phyloP scores from a whole-genome alignment of 768 basidiomycete genomes.

The Suillus spraguei region DNA sequence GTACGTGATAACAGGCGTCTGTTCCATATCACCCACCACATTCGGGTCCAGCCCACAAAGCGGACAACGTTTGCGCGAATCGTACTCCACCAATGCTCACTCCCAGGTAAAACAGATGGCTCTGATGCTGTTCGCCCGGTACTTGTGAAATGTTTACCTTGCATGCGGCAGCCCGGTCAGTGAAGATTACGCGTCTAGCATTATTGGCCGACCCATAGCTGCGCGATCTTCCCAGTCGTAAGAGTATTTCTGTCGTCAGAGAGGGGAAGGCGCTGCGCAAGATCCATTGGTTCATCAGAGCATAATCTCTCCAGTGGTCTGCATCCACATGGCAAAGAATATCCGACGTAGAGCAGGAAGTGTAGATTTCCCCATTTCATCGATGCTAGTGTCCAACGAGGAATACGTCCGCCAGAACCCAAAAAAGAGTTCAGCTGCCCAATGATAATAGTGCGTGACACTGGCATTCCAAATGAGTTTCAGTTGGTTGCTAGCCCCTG shows the following conservation, averaged over 20 bases:
- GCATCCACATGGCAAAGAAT: constrained; percentile 76
- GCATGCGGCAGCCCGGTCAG: constrained; percentile 88
- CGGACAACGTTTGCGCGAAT: constrained; percentile 72
- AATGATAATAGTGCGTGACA: constrained; percentile 93
- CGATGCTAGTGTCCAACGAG: constrained; percentile 72
- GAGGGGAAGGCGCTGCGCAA: constrained; percentile 82
- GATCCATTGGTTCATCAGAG: constrained; percentile 89
- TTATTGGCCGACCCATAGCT: constrained; percentile 65
- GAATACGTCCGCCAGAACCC: constrained; percentile 93
- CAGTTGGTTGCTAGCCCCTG: background rate
- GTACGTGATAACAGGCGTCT: constrained; percentile 86
- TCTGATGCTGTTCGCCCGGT: constrained; percentile 80
- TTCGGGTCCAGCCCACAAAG: constrained; percentile 58
- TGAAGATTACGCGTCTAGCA: constrained; percentile 87
- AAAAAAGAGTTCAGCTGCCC: constrained; percentile 89
- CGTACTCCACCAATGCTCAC: constrained; percentile 83
- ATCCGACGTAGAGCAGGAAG: constrained; percentile 77
- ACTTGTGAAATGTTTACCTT: constrained; percentile 60
- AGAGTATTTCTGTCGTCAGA: constrained; percentile 73
- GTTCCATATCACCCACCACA: constrained; percentile 43
- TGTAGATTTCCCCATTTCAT: constrained; percentile 62
- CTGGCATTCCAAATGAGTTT: constrained; percentile 37
- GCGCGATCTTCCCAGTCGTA: constrained; percentile 85
- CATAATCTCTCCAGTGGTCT: constrained; percentile 88
- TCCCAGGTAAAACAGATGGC: constrained; percentile 74